These are phyloP conservation scores for Ceratobasidium theobromae DNA, from an alignment of 1,284 basidiomycete genomes.

Conservation along the genomic window DNA sequence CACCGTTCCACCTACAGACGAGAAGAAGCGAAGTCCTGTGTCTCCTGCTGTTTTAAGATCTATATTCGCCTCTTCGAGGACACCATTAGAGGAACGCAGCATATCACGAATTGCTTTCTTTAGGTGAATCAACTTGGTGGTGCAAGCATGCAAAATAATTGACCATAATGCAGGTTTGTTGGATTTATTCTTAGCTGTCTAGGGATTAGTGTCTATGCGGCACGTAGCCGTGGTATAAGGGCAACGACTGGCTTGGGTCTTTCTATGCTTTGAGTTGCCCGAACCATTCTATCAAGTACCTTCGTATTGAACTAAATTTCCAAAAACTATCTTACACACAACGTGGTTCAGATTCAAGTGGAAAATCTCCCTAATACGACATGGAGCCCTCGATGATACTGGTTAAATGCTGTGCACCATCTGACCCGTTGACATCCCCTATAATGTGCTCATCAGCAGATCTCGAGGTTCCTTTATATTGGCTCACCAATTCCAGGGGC, in stretches of 20 bases:
- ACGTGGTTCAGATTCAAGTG: background rate
- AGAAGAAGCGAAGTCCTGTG: slow-evolving; percentile 63
- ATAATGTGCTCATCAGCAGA: slow-evolving; percentile 32
- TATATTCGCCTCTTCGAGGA: slow-evolving; percentile 79
- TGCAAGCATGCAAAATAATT: background rate
- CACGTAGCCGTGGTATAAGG: slow-evolving; percentile 56
- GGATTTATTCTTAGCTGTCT: slow-evolving; percentile 78
- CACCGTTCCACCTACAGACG: slow-evolving; percentile 23
- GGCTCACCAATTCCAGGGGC: slow-evolving; percentile 72
- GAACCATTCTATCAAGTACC: no score
- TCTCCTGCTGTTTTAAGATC: slow-evolving; percentile 75
- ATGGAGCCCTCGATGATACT: slow-evolving; percentile 74
- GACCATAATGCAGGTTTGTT: slow-evolving; percentile 57
- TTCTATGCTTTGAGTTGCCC: slow-evolving; percentile 8
- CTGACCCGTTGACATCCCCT: slow-evolving; percentile 67
- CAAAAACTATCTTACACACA: background rate
- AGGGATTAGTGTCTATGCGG: slow-evolving; percentile 70
- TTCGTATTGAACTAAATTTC: no score
- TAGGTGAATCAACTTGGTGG: slow-evolving; percentile 51
- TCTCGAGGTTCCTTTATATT: background rate
- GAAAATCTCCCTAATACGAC: slow-evolving; percentile 56
- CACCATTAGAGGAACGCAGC: slow-evolving; percentile 72
- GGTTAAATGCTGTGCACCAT: slow-evolving; percentile 76
- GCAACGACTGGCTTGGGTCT: slow-evolving; percentile 32
- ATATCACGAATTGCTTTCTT: slow-evolving; percentile 82